Conservation (phyloP, 768 basidiomycete genomes). For the Hemileccinum impolitum region DNA sequence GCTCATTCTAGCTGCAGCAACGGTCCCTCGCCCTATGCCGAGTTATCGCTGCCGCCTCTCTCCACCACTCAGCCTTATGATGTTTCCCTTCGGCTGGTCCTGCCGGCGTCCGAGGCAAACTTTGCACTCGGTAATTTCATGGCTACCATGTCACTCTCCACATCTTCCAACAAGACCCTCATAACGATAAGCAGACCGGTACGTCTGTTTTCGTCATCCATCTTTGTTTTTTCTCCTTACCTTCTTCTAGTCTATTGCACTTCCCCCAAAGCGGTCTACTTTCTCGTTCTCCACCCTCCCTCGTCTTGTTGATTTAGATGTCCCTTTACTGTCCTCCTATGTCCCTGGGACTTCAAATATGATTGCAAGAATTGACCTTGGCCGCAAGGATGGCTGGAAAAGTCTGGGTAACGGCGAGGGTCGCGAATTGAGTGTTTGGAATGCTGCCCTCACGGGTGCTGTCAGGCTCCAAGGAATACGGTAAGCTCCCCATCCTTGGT, state of each 20-base stretch:
- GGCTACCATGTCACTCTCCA: constrained; percentile 59
- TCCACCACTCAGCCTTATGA: constrained; percentile 69
- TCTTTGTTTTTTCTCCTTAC: constrained; percentile 6
- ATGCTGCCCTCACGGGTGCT: constrained; percentile 58
- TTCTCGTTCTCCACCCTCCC: constrained; percentile 40
- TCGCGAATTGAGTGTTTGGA: constrained; percentile 66
- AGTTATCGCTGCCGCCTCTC: constrained; percentile 47
- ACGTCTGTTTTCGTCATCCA: constrained; percentile 25
- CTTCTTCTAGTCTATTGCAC: constrained; percentile 51
- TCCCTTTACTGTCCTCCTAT: constrained; percentile 60
- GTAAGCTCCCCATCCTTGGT: constrained; percentile 37
- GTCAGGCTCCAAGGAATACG: constrained; percentile 68
- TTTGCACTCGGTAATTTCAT: constrained; percentile 83
- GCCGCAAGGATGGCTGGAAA: constrained; percentile 72
- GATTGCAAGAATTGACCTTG: constrained; percentile 64
- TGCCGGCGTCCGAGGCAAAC: constrained; percentile 68
- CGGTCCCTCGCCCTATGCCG: constrained; percentile 60
- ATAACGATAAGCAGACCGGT: constrained; percentile 62
- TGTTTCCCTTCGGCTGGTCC: constrained; percentile 58
- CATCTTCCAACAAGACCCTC: constrained; percentile 62
- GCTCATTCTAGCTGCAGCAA: constrained; percentile 44
- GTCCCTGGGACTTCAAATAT: constrained; percentile 45
- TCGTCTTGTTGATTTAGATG: constrained; percentile 42
- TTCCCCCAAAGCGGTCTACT: constrained; percentile 35
- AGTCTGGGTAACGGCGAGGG: constrained; percentile 65